These are phyloP conservation scores for Curvularia sp. DNA, from an alignment of 2,329 filamentous ascomycete genomes.

Conservation along the genomic window DNA sequence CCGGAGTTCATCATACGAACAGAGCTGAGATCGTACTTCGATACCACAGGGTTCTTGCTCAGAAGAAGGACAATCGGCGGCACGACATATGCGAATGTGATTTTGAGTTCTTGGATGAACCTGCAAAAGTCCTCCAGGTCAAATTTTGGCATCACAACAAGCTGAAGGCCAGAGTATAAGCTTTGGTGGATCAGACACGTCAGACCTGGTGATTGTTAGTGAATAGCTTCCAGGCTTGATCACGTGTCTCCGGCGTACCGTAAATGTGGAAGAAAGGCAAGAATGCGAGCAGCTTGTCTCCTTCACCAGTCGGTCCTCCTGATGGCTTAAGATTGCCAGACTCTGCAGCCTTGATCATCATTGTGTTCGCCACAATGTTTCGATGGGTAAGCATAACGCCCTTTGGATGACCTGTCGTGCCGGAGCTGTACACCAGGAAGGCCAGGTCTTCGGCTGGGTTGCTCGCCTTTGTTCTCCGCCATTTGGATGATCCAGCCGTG, in stretches of 20 bases:
- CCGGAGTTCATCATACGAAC: conserved; percentile 87
- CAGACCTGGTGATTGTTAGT: conserved; percentile 59
- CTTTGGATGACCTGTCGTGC: conserved; percentile 90
- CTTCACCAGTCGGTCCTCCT: conserved; percentile 66
- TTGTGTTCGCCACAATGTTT: conserved; percentile 79
- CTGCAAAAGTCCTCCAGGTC: conserved; percentile 80
- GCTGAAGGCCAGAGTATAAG: conserved; percentile 69
- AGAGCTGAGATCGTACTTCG: conserved; percentile 79
- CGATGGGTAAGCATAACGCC: conserved; percentile 85
- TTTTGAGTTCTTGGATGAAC: conserved; percentile 74
- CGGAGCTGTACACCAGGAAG: conserved; percentile 87
- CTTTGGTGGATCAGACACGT: conserved; percentile 75
- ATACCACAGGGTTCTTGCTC: conserved; percentile 78
- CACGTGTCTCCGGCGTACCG: conserved; percentile 58
- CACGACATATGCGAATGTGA: conserved; percentile 83
- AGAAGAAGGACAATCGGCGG: conserved; percentile 84
- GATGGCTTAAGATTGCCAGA: conserved; percentile 63
- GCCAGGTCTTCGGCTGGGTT: conserved; percentile 76
- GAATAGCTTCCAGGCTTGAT: neutral
- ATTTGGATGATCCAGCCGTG: conserved; percentile 65
- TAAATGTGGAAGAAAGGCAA: conserved; percentile 94
- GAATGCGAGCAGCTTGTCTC: conserved; percentile 78
- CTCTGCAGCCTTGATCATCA: conserved; percentile 54
- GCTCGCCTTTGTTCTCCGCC: conserved; percentile 65
- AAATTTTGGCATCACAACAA: conserved; percentile 79